A percentile compares a stretch with the other conserved stretches of the same genome.
Evolutionary conservation across 768 basidiomycete genomes (phyloP).

Genomic region (Megacollybia marginata): DNA sequence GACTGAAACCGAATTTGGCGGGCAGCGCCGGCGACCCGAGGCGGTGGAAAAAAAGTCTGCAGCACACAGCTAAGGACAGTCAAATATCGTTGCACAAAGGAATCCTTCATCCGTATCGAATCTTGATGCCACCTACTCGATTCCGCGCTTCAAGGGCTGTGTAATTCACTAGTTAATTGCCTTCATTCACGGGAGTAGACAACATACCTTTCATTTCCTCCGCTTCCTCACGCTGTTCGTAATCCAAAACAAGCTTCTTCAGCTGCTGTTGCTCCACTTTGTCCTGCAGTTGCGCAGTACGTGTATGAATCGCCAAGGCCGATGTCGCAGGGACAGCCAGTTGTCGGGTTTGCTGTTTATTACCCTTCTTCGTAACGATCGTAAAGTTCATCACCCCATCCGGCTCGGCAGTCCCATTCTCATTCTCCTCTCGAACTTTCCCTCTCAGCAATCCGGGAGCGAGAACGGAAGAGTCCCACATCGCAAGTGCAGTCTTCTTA

Average conservation of each 20-base stretch:
- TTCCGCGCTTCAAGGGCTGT: slow-evolving; percentile 70
- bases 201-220: slow-evolving; percentile 70
- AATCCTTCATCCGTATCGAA: slow-evolving; percentile 40
- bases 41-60: too few species aligned
- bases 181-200: background rate
- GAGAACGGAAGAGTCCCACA: slow-evolving; percentile 86
- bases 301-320: slow-evolving; percentile 83
- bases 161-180: too few species aligned
- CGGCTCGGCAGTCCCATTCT: slow-evolving; percentile 23
- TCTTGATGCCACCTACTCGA: slow-evolving; percentile 64
- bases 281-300: slow-evolving; percentile 87
- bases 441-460: slow-evolving; percentile 62
- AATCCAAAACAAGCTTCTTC: slow-evolving; percentile 89
- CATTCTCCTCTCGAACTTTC: slow-evolving; percentile 53
- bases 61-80: too few species aligned
- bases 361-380: slow-evolving; percentile 86
- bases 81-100: too few species aligned
- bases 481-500: slow-evolving; percentile 75
- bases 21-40: too few species aligned
- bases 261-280: slow-evolving; percentile 95
- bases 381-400: slow-evolving; percentile 78
- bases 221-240: slow-evolving; percentile 83
- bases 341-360: slow-evolving; percentile 88
- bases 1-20: too few species aligned
- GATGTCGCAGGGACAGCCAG: slow-evolving; percentile 86